Evolutionary conservation across 768 basidiomycete species (phyloP).

Genomic region (Tricholoma sp.): DNA sequence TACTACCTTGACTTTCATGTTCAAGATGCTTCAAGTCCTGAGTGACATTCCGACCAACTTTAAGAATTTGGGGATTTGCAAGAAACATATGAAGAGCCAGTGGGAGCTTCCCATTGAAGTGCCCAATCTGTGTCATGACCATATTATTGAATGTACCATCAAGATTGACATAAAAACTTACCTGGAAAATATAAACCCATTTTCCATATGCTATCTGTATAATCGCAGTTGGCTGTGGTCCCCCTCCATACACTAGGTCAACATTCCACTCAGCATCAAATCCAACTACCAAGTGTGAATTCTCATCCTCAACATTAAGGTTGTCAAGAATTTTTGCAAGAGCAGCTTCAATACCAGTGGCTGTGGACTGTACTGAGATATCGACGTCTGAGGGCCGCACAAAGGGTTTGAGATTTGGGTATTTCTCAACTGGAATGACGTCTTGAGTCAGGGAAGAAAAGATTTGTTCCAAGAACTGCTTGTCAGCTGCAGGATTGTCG

Average conservation of each 20-base stretch:
- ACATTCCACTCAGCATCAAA: slow-evolving; percentile 24
- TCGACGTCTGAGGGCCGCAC: slow-evolving; percentile 7
- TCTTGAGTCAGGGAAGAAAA: slow-evolving; percentile 10
- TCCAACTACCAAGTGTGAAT: slow-evolving; percentile 12
- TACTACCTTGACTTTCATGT: neutral
- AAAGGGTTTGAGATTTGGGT: slow-evolving; percentile 12
- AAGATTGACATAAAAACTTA: neutral
- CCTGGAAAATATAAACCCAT: neutral
- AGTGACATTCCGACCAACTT: neutral
- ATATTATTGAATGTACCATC: neutral
- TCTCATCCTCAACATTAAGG: slow-evolving; percentile 6
- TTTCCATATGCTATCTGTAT: neutral
- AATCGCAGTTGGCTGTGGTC: neutral
- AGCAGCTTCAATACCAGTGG: slow-evolving; percentile 12
- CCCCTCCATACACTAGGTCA: neutral
- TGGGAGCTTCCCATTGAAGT: neutral
- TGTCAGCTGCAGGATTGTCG: neutral
- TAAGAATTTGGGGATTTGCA: neutral
- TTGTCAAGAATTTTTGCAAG: slow-evolving; percentile 12
- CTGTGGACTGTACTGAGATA: slow-evolving; percentile 4
- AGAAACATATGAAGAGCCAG: neutral
- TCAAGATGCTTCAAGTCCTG: neutral
- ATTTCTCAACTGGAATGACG: slow-evolving; percentile 18
- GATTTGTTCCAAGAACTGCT: neutral
- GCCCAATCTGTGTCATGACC: neutral